Evolutionary conservation across 2,329 filamentous ascomycete species (phyloP).

Genomic region (Penicillium sp.): DNA sequence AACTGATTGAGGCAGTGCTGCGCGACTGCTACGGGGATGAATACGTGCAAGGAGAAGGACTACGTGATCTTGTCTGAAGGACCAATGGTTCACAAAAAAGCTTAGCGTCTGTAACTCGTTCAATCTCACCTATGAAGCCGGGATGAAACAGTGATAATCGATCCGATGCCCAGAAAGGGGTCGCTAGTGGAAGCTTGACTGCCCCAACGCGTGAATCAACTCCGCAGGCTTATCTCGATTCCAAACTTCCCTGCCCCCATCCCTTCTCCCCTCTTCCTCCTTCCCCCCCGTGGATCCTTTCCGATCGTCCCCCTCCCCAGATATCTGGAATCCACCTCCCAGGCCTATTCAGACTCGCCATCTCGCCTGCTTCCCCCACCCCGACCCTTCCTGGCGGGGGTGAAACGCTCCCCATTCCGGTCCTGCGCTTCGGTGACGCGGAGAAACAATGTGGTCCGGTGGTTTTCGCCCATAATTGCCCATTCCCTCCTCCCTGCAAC

Average conservation of each 20-base stretch:
- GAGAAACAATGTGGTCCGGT: conserved; percentile 22
- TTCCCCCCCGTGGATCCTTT: neutral
- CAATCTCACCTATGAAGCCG: too few relatives aligned
- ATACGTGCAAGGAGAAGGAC: conserved; percentile 50
- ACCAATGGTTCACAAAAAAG: conserved; percentile 2
- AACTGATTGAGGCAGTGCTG: conserved; percentile 41
- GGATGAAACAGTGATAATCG: conserved; percentile 9
- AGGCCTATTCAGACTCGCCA: neutral
- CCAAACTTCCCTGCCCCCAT: conserved; percentile 7
- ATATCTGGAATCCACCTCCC: neutral
- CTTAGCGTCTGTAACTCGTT: conserved; percentile 8
- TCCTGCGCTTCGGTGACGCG: conserved; percentile 11
- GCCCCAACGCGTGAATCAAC: conserved; percentile 16
- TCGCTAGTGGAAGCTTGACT: conserved; percentile 22
- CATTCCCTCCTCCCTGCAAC: conserved; percentile 11
- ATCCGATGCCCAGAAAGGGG: conserved; percentile 16
- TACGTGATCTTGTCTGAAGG: conserved; percentile 38
- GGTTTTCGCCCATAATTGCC: conserved; percentile 17
- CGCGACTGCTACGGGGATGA: conserved; percentile 49
- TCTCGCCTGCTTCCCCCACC: neutral
- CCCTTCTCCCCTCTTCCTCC: conserved; percentile 34
- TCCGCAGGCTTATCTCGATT: conserved; percentile 24
- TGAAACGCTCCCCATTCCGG: neutral
- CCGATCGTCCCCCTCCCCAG: neutral
- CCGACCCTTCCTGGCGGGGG: conserved; percentile 3